phyloP scores from a whole-genome alignment of 345 rosid genomes.

The Linum tenue region DNA sequence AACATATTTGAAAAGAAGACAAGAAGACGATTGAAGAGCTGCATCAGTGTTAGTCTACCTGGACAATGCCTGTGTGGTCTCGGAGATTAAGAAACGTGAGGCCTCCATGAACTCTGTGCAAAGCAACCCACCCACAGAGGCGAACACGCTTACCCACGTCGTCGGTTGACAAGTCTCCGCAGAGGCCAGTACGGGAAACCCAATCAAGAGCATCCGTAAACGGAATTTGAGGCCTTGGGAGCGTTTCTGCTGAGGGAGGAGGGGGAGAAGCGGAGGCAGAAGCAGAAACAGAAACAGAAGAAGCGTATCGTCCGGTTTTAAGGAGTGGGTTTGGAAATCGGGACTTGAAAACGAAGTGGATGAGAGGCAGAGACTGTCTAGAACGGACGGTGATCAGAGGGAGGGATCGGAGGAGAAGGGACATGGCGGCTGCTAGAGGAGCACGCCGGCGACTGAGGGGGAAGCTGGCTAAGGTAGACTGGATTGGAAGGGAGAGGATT shows the following conservation, averaged over 20 bases:
- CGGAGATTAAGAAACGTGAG: constrained; percentile 88
- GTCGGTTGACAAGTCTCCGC: constrained; percentile 51
- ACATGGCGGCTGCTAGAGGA: constrained; percentile 21
- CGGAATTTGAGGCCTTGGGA: constrained; percentile 12
- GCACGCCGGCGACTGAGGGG: background rate
- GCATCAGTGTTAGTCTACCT: constrained; percentile 31
- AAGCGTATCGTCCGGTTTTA: constrained; percentile 9
- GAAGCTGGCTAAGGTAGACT: background rate
- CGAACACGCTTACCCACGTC: constrained; percentile 75
- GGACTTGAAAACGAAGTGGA: constrained; percentile 12
- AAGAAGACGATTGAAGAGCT: too few relatives aligned
- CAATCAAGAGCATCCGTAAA: constrained; percentile 38
- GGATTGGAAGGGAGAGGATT: background rate
- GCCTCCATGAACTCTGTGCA: constrained; percentile 80
- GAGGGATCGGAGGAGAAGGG: constrained; percentile 30
- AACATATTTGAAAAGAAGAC: too few relatives aligned
- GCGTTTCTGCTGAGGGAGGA: constrained; percentile 18
- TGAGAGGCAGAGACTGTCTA: constrained; percentile 27
- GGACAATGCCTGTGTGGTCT: constrained; percentile 91
- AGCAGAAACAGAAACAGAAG: constrained; percentile 20
- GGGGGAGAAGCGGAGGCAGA: constrained; percentile 25
- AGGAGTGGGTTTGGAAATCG: constrained; percentile 14
- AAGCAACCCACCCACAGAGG: constrained; percentile 97
- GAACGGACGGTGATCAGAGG: constrained; percentile 12
- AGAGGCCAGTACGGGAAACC: constrained; percentile 57